These are phyloP conservation scores for Mycosphaerella sp. DNA, from an alignment of 2,329 filamentous ascomycete genomes.

Conservation along the genomic window DNA sequence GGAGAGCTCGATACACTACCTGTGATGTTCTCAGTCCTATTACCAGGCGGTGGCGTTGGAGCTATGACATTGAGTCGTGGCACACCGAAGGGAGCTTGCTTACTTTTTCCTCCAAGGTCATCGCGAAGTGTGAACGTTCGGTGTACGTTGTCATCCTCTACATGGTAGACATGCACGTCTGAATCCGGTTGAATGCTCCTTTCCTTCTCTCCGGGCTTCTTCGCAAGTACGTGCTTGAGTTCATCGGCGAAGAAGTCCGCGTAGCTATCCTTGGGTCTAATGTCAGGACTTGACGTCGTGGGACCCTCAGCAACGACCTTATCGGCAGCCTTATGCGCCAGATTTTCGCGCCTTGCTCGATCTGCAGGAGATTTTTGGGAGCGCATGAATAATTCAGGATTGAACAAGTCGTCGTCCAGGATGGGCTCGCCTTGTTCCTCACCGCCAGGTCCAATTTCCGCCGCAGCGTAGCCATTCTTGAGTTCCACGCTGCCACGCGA, in stretches of 20 bases:
- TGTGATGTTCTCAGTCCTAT: slow-evolving; percentile 7
- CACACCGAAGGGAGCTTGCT: slow-evolving; percentile 35
- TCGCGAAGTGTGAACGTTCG: slow-evolving; percentile 11
- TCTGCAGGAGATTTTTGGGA: slow-evolving; percentile 30
- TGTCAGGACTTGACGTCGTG: slow-evolving; percentile 34
- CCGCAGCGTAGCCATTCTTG: slow-evolving; percentile 17
- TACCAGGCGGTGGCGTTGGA: slow-evolving; percentile 51
- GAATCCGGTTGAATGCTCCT: slow-evolving; percentile 41
- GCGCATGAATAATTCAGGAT: slow-evolving; percentile 42
- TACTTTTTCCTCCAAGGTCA: slow-evolving; percentile 16
- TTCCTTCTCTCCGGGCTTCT: slow-evolving; percentile 36
- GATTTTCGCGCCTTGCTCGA: slow-evolving; percentile 24
- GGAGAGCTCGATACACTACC: slow-evolving; percentile 36
- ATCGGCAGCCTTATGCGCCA: slow-evolving; percentile 33
- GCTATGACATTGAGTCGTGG: slow-evolving; percentile 53
- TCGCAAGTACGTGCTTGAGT: slow-evolving; percentile 40
- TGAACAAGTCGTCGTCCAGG: slow-evolving; percentile 43
- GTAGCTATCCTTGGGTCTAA: slow-evolving; percentile 23
- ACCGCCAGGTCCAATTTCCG: slow-evolving; percentile 28
- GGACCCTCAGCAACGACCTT: slow-evolving; percentile 42
- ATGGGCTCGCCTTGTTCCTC: slow-evolving; percentile 35
- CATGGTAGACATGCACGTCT: slow-evolving; percentile 41
- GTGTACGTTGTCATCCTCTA: slow-evolving; percentile 30
- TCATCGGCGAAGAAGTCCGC: slow-evolving; percentile 42
- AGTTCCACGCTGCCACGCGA: slow-evolving; percentile 11